Percentiles rank a stretch among this genome's conserved stretches.
Conservation (phyloP, 2,329 filamentous ascomycete genomes). For the Epichloe uncinata region DNA sequence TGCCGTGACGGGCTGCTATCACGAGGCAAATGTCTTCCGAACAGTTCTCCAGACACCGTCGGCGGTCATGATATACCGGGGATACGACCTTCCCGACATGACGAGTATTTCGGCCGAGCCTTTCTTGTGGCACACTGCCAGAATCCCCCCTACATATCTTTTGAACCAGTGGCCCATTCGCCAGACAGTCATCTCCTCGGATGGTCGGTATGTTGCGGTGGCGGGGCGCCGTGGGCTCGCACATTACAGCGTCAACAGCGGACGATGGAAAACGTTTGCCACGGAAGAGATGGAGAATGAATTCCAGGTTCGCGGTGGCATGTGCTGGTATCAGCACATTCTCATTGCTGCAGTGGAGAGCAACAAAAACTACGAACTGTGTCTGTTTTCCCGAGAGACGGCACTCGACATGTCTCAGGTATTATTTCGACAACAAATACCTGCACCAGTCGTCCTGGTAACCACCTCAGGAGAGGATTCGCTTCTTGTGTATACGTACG, state of each 20-base stretch:
- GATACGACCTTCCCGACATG: constrained; percentile 81
- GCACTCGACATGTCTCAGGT: constrained; percentile 59
- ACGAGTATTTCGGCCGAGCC: constrained; percentile 86
- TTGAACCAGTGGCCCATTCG: constrained; percentile 89
- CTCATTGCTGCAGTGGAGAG: constrained; percentile 87
- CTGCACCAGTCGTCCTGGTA: constrained; percentile 79
- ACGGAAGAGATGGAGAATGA: constrained; percentile 72
- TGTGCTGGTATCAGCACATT: constrained; percentile 98
- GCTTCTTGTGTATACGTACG: constrained; percentile 89
- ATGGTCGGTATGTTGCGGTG: constrained; percentile 90
- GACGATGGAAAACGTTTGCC: constrained; percentile 89
- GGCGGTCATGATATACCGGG: constrained; percentile 82
- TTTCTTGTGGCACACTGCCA: constrained; percentile 88
- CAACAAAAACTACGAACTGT: constrained; percentile 67
- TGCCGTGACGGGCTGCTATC: constrained; percentile 81
- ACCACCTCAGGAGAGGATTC: constrained; percentile 88
- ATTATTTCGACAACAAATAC: constrained; percentile 64
- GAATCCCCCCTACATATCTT: constrained; percentile 73
- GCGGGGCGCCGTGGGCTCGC: constrained; percentile 85
- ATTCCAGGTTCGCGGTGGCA: constrained; percentile 84
- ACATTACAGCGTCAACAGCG: constrained; percentile 90
- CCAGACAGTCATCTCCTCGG: constrained; percentile 73
- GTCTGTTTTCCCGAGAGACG: constrained; percentile 84
- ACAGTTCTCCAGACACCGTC: constrained; percentile 81
- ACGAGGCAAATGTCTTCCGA: constrained; percentile 77